Conservation (phyloP, 2,329 filamentous ascomycete genomes). For the Diaporthe ilicicola region DNA sequence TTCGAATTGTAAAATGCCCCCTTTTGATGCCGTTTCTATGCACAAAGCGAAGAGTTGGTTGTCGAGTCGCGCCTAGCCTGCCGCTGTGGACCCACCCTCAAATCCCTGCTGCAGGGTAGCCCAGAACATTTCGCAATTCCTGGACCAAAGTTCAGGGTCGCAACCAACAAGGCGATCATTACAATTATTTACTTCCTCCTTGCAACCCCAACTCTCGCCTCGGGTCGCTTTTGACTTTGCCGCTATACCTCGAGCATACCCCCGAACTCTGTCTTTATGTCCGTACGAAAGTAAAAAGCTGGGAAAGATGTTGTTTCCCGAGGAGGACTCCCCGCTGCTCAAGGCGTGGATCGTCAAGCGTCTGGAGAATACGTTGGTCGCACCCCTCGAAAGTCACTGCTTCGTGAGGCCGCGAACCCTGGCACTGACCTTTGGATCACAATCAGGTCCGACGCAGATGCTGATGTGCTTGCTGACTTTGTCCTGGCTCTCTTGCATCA, state of each 20-base stretch:
- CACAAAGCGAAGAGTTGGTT: not conserved
- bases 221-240: not conserved
- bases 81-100: conserved; percentile 2
- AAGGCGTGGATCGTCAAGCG: conserved; percentile 83
- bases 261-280: conserved; percentile 26
- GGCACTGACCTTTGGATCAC: conserved; percentile 9
- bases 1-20: too few relatives aligned
- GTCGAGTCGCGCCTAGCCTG: not conserved
- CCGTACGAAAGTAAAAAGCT: not conserved
- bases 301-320: conserved; percentile 66
- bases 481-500: conserved; percentile 80
- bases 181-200: not conserved
- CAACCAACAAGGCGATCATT: not conserved
- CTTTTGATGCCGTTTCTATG: not conserved
- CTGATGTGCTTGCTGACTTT: conserved; percentile 84
- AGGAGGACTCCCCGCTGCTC: conserved; percentile 68
- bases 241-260: not conserved
- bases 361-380: conserved; percentile 75
- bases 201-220: not conserved
- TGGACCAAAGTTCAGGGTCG: not conserved
- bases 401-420: not conserved
- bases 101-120: conserved; percentile 17
- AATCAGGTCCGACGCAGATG: conserved; percentile 77
- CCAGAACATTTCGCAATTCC: conserved; percentile 15
- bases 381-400: conserved; percentile 15